These are phyloP conservation scores for Neopestalotiopsis sp. DNA, from an alignment of 2,329 filamentous ascomycete genomes.

Conservation along the genomic window DNA sequence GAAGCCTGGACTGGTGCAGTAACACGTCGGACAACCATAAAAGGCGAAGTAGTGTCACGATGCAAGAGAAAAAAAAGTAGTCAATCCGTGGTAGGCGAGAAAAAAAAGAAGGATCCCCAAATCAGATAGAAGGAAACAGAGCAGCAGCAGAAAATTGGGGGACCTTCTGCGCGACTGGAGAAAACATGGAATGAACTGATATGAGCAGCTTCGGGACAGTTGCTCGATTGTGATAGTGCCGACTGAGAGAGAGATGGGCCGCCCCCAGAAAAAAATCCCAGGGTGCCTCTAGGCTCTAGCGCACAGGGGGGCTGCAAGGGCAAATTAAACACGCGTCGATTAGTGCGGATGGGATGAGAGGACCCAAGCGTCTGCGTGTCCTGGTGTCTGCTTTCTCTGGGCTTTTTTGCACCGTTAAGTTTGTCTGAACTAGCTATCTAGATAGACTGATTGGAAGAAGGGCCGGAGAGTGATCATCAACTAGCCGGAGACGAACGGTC, in stretches of 20 bases:
- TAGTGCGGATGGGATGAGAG: constrained; percentile 20
- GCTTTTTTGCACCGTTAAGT: constrained; percentile 16
- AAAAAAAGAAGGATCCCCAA: not conserved
- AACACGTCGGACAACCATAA: constrained; percentile 1
- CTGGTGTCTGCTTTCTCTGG: not conserved
- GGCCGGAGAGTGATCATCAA: constrained; percentile 13
- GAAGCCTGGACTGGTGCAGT: not conserved
- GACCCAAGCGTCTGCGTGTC: constrained; percentile 16
- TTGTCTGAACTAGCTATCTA: constrained; percentile 1
- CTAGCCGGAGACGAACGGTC: not conserved
- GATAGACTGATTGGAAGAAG: constrained; percentile 3
- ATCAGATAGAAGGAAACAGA: not conserved
- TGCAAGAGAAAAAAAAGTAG: not conserved
- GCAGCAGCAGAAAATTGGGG: constrained; percentile 18
- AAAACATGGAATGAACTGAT: constrained; percentile 6
- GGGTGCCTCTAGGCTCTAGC: constrained; percentile 19
- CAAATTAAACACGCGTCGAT: constrained; percentile 45
- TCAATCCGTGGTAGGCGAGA: not conserved
- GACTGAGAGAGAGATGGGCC: constrained; percentile 19
- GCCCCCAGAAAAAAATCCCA: constrained; percentile 11
- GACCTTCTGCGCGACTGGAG: not conserved
- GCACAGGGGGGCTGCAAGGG: constrained; percentile 25
- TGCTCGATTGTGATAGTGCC: constrained; percentile 40
- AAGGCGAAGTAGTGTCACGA: not conserved
- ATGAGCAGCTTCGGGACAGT: constrained; percentile 18